phyloP scores from a whole-genome alignment of 2,329 filamentous ascomycete genomes.

The Thielaviopsis euricoi region DNA sequence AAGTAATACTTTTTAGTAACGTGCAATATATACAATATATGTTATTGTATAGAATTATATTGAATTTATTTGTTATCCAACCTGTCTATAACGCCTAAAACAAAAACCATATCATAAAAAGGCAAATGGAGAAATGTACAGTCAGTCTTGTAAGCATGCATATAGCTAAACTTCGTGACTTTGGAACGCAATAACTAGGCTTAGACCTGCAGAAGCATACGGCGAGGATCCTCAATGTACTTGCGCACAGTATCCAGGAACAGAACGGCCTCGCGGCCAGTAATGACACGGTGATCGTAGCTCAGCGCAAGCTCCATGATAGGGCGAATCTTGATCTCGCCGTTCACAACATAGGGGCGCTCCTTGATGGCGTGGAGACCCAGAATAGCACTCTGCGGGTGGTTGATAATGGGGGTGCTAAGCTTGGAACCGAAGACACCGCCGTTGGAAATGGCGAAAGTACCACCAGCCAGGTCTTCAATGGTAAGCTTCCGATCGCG shows the following conservation, averaged over 20 bases:
- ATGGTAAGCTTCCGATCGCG: slow-evolving; percentile 94
- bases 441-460: slow-evolving; percentile 94
- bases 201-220: slow-evolving; percentile 52
- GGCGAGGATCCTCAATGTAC: slow-evolving; percentile 85
- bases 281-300: slow-evolving; percentile 90
- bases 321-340: slow-evolving; percentile 88
- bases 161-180: neutral
- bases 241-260: slow-evolving; percentile 97
- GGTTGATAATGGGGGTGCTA: slow-evolving; percentile 97
- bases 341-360: slow-evolving; percentile 72
- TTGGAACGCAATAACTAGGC: neutral
- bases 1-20: too few relatives aligned
- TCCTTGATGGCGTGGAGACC: slow-evolving; percentile 96
- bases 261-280: slow-evolving; percentile 87
- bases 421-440: slow-evolving; percentile 94
- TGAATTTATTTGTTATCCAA: neutral
- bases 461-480: slow-evolving; percentile 97
- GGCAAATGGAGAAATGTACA: neutral
- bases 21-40: too few relatives aligned
- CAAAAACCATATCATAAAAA: neutral
- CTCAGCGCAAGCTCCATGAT: slow-evolving; percentile 99
- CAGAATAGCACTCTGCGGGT: slow-evolving; percentile 81
- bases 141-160: neutral
- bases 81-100: neutral
- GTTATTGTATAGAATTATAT: too few relatives aligned